Base-by-base conservation (phyloP, 805 yeast species). In the Torulaspora quercuum region DNA sequence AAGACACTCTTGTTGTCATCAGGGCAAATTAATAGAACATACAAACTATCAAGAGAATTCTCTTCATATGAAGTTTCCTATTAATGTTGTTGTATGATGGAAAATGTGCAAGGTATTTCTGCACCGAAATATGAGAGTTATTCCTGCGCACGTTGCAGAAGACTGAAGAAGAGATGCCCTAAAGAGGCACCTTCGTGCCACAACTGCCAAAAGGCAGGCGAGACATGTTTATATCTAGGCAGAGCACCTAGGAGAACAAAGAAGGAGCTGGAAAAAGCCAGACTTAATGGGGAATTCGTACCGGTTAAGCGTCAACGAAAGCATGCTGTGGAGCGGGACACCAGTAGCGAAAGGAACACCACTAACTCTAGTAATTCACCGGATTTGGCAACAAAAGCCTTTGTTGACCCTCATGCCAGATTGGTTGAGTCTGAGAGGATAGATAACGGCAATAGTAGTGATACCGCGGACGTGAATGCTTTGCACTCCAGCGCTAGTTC, bases 91-190 rank as follows among this genome's bases (percentile, higher is more conserved):
- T 34, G 37, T 27, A 28, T 15, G 23, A 37, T 39, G 39, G 33
- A 35, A 11, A 15, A 21, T 18, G 27, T 23, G 7, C 20, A 19
- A 11, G 23, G 26, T 14, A 17, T 11, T 8, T 14, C 13, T n/a
- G 16, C 29, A 18, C 19, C 22, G 9, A 29, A 35, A 14, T 34
- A 37, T 16, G 57, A 55, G n/a, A 28, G 46, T 0, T 64, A 65
- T 32, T 63, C 75, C 1, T 73, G 78, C 48, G 52, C 65, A 11
- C 49, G 76, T 25, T 74, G 79, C 47, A 59, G 78, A 33, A 55
- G 65, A 33, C 52, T 71, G 24, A 74, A 73, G 53, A 73, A 73
- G 53, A 69, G 67, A 44, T 74, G 79, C 47, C 59, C 72, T 1
- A 67, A 70, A 44, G 59, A 67, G 14, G 37, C 52, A 1, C 77